A percentile compares a stretch with the other conserved stretches of the same genome.
Evolutionary conservation across 495 filamentous ascomycete genomes (phyloP).

Genomic region (Neurospora sp.): DNA sequence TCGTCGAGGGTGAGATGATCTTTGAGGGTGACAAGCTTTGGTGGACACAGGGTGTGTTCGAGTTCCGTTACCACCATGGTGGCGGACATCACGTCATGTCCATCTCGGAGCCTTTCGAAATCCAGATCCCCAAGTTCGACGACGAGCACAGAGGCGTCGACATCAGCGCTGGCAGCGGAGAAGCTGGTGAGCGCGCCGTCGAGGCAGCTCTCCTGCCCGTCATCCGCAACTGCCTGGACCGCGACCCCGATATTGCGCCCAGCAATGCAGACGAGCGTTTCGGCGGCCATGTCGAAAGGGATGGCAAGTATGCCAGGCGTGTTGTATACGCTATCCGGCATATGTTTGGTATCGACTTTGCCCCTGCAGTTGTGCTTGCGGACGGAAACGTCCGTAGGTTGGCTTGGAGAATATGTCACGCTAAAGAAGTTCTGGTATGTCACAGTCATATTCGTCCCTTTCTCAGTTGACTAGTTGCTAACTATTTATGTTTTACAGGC

Average conservation of each 20-base stretch:
- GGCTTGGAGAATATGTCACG: constrained; percentile 91
- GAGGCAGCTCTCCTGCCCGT: constrained; percentile 72
- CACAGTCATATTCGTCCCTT: not conserved
- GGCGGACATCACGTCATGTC: constrained; percentile 94
- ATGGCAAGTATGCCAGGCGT: constrained; percentile 78
- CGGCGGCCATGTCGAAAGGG: constrained; percentile 69
- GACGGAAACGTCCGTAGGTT: constrained; percentile 88
- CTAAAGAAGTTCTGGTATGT: constrained; percentile 87
- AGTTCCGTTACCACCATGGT: constrained; percentile 94
- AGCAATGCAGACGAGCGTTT: constrained; percentile 70
- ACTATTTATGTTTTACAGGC: constrained; percentile 31
- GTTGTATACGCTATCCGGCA: constrained; percentile 90
- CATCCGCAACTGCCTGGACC: constrained; percentile 83
- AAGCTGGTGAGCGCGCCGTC: constrained; percentile 37
- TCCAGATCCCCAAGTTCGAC: constrained; percentile 69
- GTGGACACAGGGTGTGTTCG: constrained; percentile 93
- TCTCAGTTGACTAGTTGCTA: not conserved
- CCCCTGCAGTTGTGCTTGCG: constrained; percentile 81
- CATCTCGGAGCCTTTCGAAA: constrained; percentile 87
- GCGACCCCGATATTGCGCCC: constrained; percentile 85
- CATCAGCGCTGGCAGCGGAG: constrained; percentile 39
- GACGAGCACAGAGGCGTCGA: constrained; percentile 36
- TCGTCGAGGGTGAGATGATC: constrained; percentile 65
- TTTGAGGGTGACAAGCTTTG: constrained; percentile 92
- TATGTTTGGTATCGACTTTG: constrained; percentile 97